Evolutionary conservation across 805 yeast genomes (phyloP).

Genomic region (Schwanniomyces yamadae): DNA sequence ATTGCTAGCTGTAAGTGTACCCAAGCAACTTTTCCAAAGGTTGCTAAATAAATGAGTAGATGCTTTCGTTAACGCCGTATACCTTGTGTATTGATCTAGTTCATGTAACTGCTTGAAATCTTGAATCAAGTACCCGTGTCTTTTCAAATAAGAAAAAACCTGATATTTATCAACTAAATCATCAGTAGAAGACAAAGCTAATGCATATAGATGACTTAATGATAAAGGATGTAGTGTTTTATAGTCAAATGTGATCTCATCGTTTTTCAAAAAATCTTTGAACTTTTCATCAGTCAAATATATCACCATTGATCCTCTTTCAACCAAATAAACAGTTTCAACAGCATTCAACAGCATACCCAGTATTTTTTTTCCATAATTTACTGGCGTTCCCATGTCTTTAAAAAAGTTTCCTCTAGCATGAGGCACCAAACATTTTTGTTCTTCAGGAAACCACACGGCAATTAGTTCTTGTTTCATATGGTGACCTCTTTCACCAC

Average conservation of each 20-base stretch:
- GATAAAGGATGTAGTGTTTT: slow-evolving; percentile 41
- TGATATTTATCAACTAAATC: slow-evolving; percentile 54
- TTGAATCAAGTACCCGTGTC: slow-evolving; percentile 72
- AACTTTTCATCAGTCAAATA: slow-evolving; percentile 24
- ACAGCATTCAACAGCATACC: slow-evolving; percentile 55
- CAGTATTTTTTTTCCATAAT: slow-evolving; percentile 14
- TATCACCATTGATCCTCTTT: slow-evolving; percentile 60
- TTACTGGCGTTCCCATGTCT: slow-evolving; percentile 62
- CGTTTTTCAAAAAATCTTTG: slow-evolving; percentile 17
- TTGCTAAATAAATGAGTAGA: background rate
- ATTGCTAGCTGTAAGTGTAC: too few species aligned
- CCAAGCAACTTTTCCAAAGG: too few species aligned
- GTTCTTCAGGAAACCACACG: slow-evolving; percentile 37
- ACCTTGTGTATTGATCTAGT: slow-evolving; percentile 6
- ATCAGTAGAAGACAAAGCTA: slow-evolving; percentile 37
- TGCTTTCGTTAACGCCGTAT: background rate
- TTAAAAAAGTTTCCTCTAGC: slow-evolving; percentile 74
- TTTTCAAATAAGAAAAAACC: slow-evolving; percentile 70
- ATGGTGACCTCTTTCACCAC: slow-evolving; percentile 46
- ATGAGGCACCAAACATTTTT: slow-evolving; percentile 32
- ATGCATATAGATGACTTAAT: slow-evolving; percentile 62
- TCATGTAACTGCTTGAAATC: slow-evolving; percentile 14
- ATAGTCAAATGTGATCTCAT: slow-evolving; percentile 22
- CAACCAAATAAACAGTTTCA: slow-evolving; percentile 75
- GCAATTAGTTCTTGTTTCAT: slow-evolving; percentile 53